Base-by-base conservation (phyloP, 257 asterid species). In the Haberlea rhodopensis region DNA sequence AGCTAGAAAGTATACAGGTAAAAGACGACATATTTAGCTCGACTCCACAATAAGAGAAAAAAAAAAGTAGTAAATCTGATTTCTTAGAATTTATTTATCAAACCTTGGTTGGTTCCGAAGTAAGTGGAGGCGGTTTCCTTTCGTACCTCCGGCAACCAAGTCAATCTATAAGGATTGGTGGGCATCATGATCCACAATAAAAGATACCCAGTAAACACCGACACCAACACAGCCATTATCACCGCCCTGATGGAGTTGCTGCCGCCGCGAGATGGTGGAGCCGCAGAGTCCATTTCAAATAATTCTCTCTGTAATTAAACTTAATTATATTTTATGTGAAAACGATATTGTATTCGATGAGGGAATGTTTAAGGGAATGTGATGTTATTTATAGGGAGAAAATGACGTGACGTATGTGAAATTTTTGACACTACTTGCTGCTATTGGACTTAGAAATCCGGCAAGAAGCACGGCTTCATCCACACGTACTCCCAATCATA, bases 41-140 rank as follows among this genome's bases (percentile, higher is more conserved):
- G n/a, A n/a, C n/a, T n/a, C n/a, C n/a, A n/a, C n/a, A n/a, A n/a
- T n/a, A 15, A 16, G 6, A 18, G 4, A 21, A 51, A 19, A 31
- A 55, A 53, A 13, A 24, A 23, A 27, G 29, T 13, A 46, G 18
- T 25, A 46, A n/a, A 31, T 23, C 28, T 22, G 8, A 53, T 9
- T 3, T 53, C 18, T 40, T 23, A 5, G 2, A 63, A 51, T 8
- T 0, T 28, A 40, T 6, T 22, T 5, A 53, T 25, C 53, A 25
- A 49, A 88, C 96, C 98, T 81, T 87, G 92, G 26, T 16, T 63
- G 32, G 82, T 61, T 70, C 96, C 98, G 63, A 87, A 91, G 76
- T 67, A 91, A 57, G 98, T 89, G 75, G 98, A 67, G 37, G 74
- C 56, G 21, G 87, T 64, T 8, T 72, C 21, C 7, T 77, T 59